These are phyloP conservation scores for Lablab purpureus DNA, from an alignment of 306 rosid species.

Conservation along the genomic window DNA sequence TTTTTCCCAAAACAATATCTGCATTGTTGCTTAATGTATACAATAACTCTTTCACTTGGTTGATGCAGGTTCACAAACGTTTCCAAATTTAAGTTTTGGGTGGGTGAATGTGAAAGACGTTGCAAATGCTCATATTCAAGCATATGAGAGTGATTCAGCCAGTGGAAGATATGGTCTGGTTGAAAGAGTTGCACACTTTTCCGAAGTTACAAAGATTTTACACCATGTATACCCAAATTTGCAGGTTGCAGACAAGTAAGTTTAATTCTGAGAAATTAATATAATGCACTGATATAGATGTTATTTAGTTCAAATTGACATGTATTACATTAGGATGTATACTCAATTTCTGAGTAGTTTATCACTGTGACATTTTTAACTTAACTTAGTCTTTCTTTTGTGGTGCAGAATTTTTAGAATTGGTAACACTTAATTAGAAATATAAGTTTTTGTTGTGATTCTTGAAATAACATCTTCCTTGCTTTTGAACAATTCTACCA, in stretches of 20 bases:
- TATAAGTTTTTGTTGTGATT: not conserved
- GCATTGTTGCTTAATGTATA: not conserved
- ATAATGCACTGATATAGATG: too few relatives aligned
- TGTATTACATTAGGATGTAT: too few relatives aligned
- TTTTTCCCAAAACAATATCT: too few relatives aligned
- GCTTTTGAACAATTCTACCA: not conserved
- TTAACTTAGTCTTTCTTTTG: too few relatives aligned
- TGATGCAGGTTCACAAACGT: constrained; percentile 64
- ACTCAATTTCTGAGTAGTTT: too few relatives aligned
- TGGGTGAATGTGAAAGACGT: constrained; percentile 87
- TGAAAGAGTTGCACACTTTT: constrained; percentile 62
- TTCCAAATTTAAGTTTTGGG: constrained; percentile 55
- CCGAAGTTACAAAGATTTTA: constrained; percentile 59
- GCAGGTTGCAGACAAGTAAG: constrained; percentile 71
- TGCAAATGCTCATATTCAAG: constrained; percentile 72
- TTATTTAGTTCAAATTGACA: too few relatives aligned
- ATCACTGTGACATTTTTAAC: too few relatives aligned
- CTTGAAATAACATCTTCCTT: not conserved
- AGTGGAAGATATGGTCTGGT: constrained; percentile 76
- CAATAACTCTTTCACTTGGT: not conserved
- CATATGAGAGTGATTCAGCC: constrained; percentile 76
- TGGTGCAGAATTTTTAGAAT: too few relatives aligned
- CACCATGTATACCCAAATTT: constrained; percentile 57
- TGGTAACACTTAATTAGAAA: too few relatives aligned
- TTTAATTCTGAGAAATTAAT: not conserved